Evolutionary conservation across 805 yeast genomes (phyloP), one percentile per base, ranked within the genome.

Genomic region (Nakazawaea ishiwadae): DNA sequence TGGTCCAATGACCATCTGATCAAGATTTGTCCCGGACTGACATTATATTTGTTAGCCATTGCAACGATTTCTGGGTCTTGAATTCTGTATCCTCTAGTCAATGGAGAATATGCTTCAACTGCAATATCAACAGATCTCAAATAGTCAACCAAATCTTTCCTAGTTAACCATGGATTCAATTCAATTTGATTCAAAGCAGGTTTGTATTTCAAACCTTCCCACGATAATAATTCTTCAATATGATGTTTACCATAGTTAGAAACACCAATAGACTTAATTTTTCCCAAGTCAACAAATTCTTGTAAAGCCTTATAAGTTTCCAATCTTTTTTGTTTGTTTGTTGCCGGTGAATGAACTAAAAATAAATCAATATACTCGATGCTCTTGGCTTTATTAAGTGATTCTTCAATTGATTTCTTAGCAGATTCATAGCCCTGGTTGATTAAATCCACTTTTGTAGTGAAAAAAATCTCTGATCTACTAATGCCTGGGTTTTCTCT

Each of bases 1-100:
- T 79, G 77, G 45, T 73, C 71, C 35, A 75, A 63, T 1, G 84
- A 75, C 91, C 91, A 84, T 48, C 79, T 73, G 39, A 83, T 64
- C 46, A 84, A 61, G 17, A 83, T 70, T 50, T 82, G 85, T 9
- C 78, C 81, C 15, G 75, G 66, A 8, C 77, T 53, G 30, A 69
- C 65, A 2, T 63, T 62, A 44, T 70, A 73, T 50, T 75, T 75
- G 35, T 65, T 53, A 41, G 79, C 75, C 44, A 82, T 63, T 18
- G 53, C 60, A 6, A 59, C 31, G 14, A 77, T 35, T 15, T 60
- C 65, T 0, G 69, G 65, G 49, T 75, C 79, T 35, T 59, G 53
- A 30, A 77, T 51, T 48, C 65, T 70, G 20, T 38, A 48, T 24
- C 80, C 83, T 45, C 73, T 73, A 2, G 84, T 79, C 53, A 81